Base-by-base conservation (phyloP, 768 basidiomycete genomes). In the Chalciporus chontae region DNA sequence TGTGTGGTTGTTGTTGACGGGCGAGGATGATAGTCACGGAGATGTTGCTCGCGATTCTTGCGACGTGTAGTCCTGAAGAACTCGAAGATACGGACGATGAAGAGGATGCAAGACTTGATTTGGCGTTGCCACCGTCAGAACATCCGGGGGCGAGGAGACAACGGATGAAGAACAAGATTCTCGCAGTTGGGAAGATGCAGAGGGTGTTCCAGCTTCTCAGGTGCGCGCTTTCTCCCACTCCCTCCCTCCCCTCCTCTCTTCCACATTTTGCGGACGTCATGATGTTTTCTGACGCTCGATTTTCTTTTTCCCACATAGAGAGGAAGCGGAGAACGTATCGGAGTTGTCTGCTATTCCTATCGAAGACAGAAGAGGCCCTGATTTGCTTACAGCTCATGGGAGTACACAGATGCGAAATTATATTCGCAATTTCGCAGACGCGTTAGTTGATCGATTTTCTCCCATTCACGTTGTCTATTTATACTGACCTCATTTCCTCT, bases 41-140 rank as follows among this genome's bases (percentile, higher is more conserved):
- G 65, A 98, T 98, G 95, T 73, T 98, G 29, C 84, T 98, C 37
- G 94, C 94, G 5, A 88, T 99, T 52, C 75, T 99, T 29, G 86
- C 90, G 60, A 89, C 94, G 51, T 99, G 96, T 71, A 89, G 86
- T 54, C 83, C 90, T 60, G 94, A 97, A 64, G 96, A 98, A 65
- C 79, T 98, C 19, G 85, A 85, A 58, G 82, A 81, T 55, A 86
- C 85, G 50, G 78, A 72, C 1, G 73, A 65, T 42, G 78, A 73
- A 1, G 73, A 65, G 2, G 65, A 66, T 1, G 65, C 46, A 63
- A 21, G 61, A 54, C 3, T 63, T 5, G 68, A 68, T 43, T 48
- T 70, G 18, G 54, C 57, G 10, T 36, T 69, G 40, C 66, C 73
- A 4, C 69, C 75, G 10, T 65, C 66, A 15, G 81, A 83, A 29